Base-by-base conservation (phyloP, 257 asterid species). In the Buddleja alternifolia region DNA sequence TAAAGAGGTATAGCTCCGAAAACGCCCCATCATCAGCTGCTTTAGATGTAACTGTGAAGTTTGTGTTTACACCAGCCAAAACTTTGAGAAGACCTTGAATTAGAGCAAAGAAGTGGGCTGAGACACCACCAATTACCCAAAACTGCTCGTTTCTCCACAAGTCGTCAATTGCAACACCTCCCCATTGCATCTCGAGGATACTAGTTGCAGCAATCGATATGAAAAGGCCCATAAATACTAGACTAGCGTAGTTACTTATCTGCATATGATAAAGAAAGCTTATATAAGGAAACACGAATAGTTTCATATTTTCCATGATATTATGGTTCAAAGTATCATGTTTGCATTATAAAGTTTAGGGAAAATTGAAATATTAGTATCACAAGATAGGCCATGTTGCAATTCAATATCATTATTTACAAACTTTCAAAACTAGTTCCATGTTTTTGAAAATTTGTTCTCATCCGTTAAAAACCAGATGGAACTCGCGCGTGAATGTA, bases 111-210 rank as follows among this genome's bases (percentile, higher is more conserved):
- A 93, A 82, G 76, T 93, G 98, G 0, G 98, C 65, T 0, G 98
- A 93, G 44, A 79, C 97, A 2, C 97, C 98, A 39, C 97, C 97
- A 12, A 90, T 93, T 48, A 93, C 98, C 98, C 98, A 90, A 78
- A 93, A 93, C 83, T 93, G 98, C 89, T 93, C 98, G 42, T 93
- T 93, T 81, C 98, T 90, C 98, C 98, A 90, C 89, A 78, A 71
- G 63, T 93, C 96, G 9, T 93, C 98, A 12, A 93, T 85, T 40
- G 78, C 85, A 12, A 93, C 98, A 24, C 92, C 84, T 15, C 98
- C 98, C 98, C 98, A 93, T 67, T 77, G 93, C 89, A 90, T 93
- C 84, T 93, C 98, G 21, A 93, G 67, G 73, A 90, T 63, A 75
- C 96, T 81, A 0, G 98, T 90, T 10, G 70, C 91, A 17, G 97